phyloP scores from a whole-genome alignment of 495 filamentous ascomycete genomes.

The Aspergillus wentii region DNA sequence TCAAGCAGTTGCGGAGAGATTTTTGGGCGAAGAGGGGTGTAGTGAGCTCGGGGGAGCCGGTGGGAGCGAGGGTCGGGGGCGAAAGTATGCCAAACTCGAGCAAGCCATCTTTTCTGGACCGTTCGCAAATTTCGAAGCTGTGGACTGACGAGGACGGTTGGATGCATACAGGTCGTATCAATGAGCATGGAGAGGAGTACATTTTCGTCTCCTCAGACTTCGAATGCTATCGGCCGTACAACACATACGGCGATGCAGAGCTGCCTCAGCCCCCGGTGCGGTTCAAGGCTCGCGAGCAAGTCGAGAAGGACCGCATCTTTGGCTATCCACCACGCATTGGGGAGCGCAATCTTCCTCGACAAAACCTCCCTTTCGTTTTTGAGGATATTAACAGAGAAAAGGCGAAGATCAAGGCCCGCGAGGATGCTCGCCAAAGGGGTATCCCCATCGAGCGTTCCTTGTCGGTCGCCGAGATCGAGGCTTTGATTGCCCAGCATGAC shows the following conservation, averaged over 20 bases:
- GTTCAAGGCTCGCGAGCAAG: slow-evolving; percentile 22
- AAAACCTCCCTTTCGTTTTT: slow-evolving; percentile 7
- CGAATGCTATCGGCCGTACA: slow-evolving; percentile 22
- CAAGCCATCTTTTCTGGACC: slow-evolving; percentile 12
- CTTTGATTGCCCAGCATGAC: slow-evolving; percentile 11
- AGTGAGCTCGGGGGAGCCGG: neutral
- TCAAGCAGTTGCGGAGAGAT: slow-evolving; percentile 15
- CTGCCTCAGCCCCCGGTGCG: slow-evolving; percentile 30
- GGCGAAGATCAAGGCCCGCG: slow-evolving; percentile 14
- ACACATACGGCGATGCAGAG: slow-evolving; percentile 22
- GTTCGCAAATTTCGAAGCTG: slow-evolving; percentile 8
- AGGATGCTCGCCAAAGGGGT: slow-evolving; percentile 12
- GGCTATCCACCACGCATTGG: slow-evolving; percentile 39
- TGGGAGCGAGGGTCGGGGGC: neutral
- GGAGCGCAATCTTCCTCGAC: slow-evolving; percentile 30
- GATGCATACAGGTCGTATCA: slow-evolving; percentile 29
- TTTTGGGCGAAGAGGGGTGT: slow-evolving; percentile 8
- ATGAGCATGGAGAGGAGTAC: slow-evolving; percentile 30
- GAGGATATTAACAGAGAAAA: slow-evolving; percentile 16
- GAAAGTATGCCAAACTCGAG: slow-evolving; percentile 12
- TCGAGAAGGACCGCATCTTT: slow-evolving; percentile 23
- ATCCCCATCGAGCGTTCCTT: slow-evolving; percentile 11
- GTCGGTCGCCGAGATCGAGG: slow-evolving; percentile 9
- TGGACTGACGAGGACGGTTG: slow-evolving; percentile 26
- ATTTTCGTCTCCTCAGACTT: slow-evolving; percentile 17